Percentiles rank a stretch among this genome's conserved stretches.
Conservation (phyloP, 345 rosid genomes). For the Rubroshorea leprosula region DNA sequence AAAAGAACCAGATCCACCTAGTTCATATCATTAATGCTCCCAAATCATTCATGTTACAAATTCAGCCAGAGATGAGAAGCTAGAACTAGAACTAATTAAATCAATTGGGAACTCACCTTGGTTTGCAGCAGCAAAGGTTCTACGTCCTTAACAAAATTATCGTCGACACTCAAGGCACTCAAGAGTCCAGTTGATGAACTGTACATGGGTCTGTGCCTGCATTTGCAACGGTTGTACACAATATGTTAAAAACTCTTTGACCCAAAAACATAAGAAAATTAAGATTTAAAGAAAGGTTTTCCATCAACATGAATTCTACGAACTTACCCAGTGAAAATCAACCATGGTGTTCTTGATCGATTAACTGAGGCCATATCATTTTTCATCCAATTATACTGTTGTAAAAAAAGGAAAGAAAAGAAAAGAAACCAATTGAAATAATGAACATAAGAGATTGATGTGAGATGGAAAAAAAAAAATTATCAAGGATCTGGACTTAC, state of each 20-base stretch:
- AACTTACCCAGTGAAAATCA: slow-evolving; percentile 58
- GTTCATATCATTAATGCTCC: no score
- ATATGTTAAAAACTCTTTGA: no score
- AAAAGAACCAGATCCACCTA: slow-evolving; percentile 56
- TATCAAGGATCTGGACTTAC: no score
- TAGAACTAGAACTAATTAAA: no score
- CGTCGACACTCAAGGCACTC: slow-evolving; percentile 22
- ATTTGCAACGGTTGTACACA: neutral
- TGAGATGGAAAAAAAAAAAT: neutral
- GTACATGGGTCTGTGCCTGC: slow-evolving; percentile 72
- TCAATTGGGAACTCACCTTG: slow-evolving; percentile 41
- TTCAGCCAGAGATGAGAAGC: no score
- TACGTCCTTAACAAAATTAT: slow-evolving; percentile 15
- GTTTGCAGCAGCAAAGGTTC: slow-evolving; percentile 43
- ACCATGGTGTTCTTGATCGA: slow-evolving; percentile 60
- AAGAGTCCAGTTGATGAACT: slow-evolving; percentile 14
- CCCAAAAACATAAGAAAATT: no score
- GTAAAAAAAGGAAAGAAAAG: no score
- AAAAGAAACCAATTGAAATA: neutral
- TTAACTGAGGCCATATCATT: slow-evolving; percentile 51
- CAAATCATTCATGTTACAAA: no score
- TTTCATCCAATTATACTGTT: slow-evolving; percentile 56
- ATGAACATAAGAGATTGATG: neutral
- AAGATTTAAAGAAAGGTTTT: no score
- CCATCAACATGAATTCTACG: no score